Percentiles rank a stretch among this genome's conserved stretches.
These are phyloP conservation scores for Smittium culicis DNA, from an alignment of 371 early-diverging fungal species.

Conservation along the genomic window DNA sequence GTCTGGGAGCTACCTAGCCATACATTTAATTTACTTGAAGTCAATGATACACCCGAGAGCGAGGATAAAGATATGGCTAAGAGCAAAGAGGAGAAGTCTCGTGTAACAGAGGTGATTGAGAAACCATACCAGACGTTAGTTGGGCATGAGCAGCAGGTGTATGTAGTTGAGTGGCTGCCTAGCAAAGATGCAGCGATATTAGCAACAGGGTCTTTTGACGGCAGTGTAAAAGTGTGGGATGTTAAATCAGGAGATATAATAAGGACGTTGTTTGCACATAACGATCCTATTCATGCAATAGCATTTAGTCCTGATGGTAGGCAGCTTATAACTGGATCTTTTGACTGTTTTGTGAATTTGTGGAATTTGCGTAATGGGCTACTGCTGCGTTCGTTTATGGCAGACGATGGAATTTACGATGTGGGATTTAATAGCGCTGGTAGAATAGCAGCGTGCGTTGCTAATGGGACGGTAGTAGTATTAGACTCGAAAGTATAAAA, in stretches of 20 bases:
- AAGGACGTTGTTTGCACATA: slow-evolving; percentile 58
- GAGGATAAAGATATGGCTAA: background rate
- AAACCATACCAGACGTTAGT: slow-evolving; percentile 41
- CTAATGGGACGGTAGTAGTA: slow-evolving; percentile 22
- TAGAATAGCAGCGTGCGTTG: slow-evolving; percentile 25
- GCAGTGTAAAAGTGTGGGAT: slow-evolving; percentile 83
- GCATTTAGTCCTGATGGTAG: slow-evolving; percentile 74
- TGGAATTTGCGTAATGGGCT: slow-evolving; percentile 67
- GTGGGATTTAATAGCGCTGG: slow-evolving; percentile 44
- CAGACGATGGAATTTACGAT: slow-evolving; percentile 62
- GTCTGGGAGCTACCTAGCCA: slow-evolving; percentile 32
- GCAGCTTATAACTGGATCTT: slow-evolving; percentile 71
- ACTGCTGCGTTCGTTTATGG: slow-evolving; percentile 46
- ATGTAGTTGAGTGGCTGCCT: slow-evolving; percentile 62
- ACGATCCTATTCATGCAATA: slow-evolving; percentile 67
- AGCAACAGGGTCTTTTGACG: slow-evolving; percentile 80
- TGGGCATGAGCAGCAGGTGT: slow-evolving; percentile 65
- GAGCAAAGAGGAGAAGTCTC: background rate
- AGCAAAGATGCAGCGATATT: slow-evolving; percentile 34
- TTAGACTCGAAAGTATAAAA: slow-evolving; percentile 20
- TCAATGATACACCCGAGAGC: slow-evolving; percentile 10
- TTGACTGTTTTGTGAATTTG: slow-evolving; percentile 65
- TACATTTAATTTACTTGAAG: background rate
- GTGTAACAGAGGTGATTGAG: slow-evolving; percentile 13
- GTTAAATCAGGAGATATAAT: slow-evolving; percentile 49